Conservation (phyloP, 164 flowering plant genomes). For the Berberis thunbergii region DNA sequence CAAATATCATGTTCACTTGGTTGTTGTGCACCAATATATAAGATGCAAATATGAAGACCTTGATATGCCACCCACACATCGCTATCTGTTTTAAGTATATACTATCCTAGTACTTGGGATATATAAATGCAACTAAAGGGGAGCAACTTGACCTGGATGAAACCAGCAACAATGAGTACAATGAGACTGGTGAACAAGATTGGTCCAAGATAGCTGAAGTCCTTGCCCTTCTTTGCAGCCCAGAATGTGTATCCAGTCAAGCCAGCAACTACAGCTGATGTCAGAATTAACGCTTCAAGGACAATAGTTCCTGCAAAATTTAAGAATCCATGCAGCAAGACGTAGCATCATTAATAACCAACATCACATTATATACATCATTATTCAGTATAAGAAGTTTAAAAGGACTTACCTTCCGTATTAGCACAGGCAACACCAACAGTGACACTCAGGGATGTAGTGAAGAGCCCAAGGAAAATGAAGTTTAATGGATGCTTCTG, state of each 20-base stretch:
- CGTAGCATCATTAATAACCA: too few relatives aligned
- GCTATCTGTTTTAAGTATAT: too few relatives aligned
- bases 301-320: slow-evolving; percentile 69
- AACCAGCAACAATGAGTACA: slow-evolving; percentile 54
- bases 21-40: neutral
- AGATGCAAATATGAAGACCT: neutral
- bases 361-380: too few relatives aligned
- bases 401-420: slow-evolving; percentile 60
- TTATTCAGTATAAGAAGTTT: neutral
- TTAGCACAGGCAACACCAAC: slow-evolving; percentile 89
- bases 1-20: neutral
- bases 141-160: slow-evolving; percentile 59
- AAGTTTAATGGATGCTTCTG: slow-evolving; percentile 93
- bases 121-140: slow-evolving; percentile 1
- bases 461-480: slow-evolving; percentile 83
- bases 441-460: slow-evolving; percentile 61
- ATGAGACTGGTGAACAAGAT: slow-evolving; percentile 73
- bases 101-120: too few relatives aligned
- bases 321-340: neutral
- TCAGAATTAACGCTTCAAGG: slow-evolving; percentile 81
- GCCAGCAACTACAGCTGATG: slow-evolving; percentile 74
- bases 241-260: slow-evolving; percentile 95
- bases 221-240: slow-evolving; percentile 98
- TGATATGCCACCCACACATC: too few relatives aligned
- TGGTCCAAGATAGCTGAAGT: slow-evolving; percentile 93